Evolutionary conservation across 768 basidiomycete species (phyloP).

Genomic region (Astraeus odoratus): DNA sequence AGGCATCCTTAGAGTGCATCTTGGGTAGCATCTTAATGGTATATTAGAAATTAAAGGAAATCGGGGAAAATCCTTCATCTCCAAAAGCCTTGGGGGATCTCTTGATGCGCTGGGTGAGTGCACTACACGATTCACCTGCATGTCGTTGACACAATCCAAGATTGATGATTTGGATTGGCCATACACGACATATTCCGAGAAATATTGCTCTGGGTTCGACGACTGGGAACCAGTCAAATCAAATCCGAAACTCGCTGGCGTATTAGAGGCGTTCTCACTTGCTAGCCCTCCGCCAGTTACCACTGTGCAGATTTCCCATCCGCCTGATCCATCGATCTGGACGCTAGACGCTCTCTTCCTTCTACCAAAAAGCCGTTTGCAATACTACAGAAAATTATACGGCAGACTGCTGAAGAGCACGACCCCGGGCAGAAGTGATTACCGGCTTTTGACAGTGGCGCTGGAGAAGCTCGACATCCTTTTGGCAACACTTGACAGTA

Average conservation of each 20-base stretch:
- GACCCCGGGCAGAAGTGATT: conserved; percentile 79
- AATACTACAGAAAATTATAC: conserved; percentile 92
- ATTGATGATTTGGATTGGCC: conserved; percentile 88
- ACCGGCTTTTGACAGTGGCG: conserved; percentile 72
- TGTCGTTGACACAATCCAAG: conserved; percentile 34
- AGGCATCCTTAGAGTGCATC: neutral
- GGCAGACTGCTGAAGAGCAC: conserved; percentile 80
- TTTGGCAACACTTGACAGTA: conserved; percentile 57
- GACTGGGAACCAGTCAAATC: conserved; percentile 71
- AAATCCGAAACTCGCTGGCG: conserved; percentile 62
- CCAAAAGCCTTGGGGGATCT: conserved; percentile 93
- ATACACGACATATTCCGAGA: conserved; percentile 74
- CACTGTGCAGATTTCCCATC: conserved; percentile 26
- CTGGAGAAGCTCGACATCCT: conserved; percentile 74
- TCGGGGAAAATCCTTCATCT: conserved; percentile 85
- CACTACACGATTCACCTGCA: conserved; percentile 4
- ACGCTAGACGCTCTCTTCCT: conserved; percentile 84
- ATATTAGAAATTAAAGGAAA: conserved; percentile 83
- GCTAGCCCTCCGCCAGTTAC: conserved; percentile 51
- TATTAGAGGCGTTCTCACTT: conserved; percentile 64
- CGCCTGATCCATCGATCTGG: conserved; percentile 48
- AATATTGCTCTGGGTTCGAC: conserved; percentile 76
- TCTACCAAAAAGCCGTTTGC: conserved; percentile 75
- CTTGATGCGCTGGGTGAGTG: conserved; percentile 91
- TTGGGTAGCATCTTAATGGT: conserved; percentile 8